Conservation (phyloP, 768 basidiomycete genomes). For the Xerocomus spinulosus region DNA sequence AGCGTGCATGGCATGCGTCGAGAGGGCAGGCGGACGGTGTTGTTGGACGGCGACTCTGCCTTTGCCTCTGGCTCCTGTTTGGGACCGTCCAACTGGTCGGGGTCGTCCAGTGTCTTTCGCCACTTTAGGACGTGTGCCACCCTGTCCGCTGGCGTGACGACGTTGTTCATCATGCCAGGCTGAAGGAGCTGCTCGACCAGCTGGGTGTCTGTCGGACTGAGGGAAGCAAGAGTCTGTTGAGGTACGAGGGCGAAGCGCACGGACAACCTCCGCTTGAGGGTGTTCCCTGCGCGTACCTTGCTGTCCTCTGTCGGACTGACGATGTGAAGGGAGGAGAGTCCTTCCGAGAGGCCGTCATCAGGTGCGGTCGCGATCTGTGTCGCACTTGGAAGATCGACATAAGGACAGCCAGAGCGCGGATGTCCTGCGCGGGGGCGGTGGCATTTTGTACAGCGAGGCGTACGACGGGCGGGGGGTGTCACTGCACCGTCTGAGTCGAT, state of each 20-base stretch:
- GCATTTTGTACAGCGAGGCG: conserved; percentile 53
- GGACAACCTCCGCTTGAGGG: conserved; percentile 24
- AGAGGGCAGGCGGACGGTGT: conserved; percentile 14
- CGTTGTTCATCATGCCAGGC: conserved; percentile 37
- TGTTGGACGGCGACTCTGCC: background rate
- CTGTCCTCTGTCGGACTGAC: conserved; percentile 21
- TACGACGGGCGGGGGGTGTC: conserved; percentile 44
- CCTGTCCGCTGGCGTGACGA: conserved; percentile 23
- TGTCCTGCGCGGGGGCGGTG: conserved; percentile 52
- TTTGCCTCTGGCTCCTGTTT: conserved; percentile 28
- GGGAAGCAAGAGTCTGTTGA: conserved; percentile 46
- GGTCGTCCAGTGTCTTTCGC: conserved; percentile 33
- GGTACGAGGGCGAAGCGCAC: conserved; percentile 29
- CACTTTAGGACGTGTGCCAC: conserved; percentile 26
- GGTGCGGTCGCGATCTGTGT: background rate
- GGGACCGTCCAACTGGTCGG: conserved; percentile 28
- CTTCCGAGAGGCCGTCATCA: conserved; percentile 35
- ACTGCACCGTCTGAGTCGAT: conserved; percentile 1
- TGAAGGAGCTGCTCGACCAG: conserved; percentile 44
- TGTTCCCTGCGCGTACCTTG: conserved; percentile 5
- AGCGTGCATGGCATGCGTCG: conserved; percentile 57
- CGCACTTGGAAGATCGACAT: conserved; percentile 22
- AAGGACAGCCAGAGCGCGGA: conserved; percentile 60
- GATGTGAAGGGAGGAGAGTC: conserved; percentile 46
- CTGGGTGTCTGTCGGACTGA: conserved; percentile 44